Percentiles rank a stretch among this genome's conserved stretches.
Conservation (phyloP, 2,329 filamentous ascomycete species). For the Xylaria sp. region DNA sequence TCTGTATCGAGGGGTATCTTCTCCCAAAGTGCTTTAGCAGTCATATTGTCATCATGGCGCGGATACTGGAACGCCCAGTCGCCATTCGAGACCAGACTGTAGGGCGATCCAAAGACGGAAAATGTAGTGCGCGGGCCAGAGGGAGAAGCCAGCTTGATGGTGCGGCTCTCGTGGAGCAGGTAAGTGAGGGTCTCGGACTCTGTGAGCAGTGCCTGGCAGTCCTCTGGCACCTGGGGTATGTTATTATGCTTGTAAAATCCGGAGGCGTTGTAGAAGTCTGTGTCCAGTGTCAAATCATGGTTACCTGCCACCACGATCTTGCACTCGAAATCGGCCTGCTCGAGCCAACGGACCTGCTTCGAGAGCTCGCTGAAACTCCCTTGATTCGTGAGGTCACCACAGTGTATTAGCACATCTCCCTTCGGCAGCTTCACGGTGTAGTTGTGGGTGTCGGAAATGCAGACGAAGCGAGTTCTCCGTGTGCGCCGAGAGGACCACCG, state of each 20-base stretch:
- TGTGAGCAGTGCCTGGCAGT: slow-evolving; percentile 65
- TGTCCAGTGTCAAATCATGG: slow-evolving; percentile 77
- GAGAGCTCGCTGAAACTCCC: slow-evolving; percentile 70
- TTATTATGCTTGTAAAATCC: slow-evolving; percentile 67
- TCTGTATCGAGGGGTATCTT: slow-evolving; percentile 70
- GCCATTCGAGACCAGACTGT: slow-evolving; percentile 60
- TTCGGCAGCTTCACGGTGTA: slow-evolving; percentile 70
- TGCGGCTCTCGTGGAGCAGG: slow-evolving; percentile 66
- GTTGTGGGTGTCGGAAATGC: slow-evolving; percentile 82
- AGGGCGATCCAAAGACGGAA: slow-evolving; percentile 77
- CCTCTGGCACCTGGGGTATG: slow-evolving; percentile 60
- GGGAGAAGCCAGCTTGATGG: slow-evolving; percentile 63
- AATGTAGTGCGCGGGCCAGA: slow-evolving; percentile 69
- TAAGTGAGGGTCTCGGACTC: slow-evolving; percentile 65
- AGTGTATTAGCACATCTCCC: slow-evolving; percentile 80
- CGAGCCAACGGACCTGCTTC: slow-evolving; percentile 73
- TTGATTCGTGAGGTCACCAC: slow-evolving; percentile 80
- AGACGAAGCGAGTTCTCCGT: slow-evolving; percentile 73
- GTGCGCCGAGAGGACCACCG: slow-evolving; percentile 35
- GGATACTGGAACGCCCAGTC: slow-evolving; percentile 76
- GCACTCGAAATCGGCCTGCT: slow-evolving; percentile 72
- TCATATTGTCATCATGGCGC: slow-evolving; percentile 37
- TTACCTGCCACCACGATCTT: slow-evolving; percentile 80
- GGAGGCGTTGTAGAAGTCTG: slow-evolving; percentile 67
- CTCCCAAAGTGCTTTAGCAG: slow-evolving; percentile 61